Base-by-base conservation (phyloP, 2,329 filamentous ascomycete species). In the Nemania sp. region DNA sequence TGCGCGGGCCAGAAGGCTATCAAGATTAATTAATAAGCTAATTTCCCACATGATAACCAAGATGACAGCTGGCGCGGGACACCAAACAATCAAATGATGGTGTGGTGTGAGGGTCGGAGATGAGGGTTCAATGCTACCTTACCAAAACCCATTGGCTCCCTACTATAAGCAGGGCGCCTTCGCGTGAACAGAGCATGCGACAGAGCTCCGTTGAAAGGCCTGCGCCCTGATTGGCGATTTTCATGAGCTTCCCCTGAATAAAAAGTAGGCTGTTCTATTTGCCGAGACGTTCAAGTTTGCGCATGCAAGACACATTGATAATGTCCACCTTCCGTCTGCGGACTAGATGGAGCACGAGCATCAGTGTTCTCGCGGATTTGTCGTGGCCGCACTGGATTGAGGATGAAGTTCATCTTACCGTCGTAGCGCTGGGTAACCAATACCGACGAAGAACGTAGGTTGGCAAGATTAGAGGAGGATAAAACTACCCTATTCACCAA, bases 61-160 rank as follows among this genome's bases (percentile, higher is more conserved):
- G 72, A 66, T 73, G 73, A 74, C 64, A 68, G 20, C 43, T 67
- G 70, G 73, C 74, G 69, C 73, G 66, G 72, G 74, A 73, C 72
- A 73, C 64, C 51, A 70, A 56, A 55, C 59, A 66, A 68, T 76
- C 74, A 77, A 77, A 68, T 76, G 75, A 74, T 74, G 64, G 74
- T 73, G 74, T 73, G 72, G 73, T 75, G 73, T 73, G 68, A 68
- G 72, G 69, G 70, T 68, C 68, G 66, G 61, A 72, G 53, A 59
- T 72, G 72, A 72, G 70, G 69, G 62, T 60, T 62, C 55, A 62
- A 73, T 75, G 73, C 75, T 71, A 77, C 75, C 68, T 67, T 75
- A 47, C 35, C 26, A 58, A 56, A 63, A 68, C 65, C 59, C 57
- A 64, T 43, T 62, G 55, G 53, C 24, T 38, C 58, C 55, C 32